Conservation (phyloP, 768 basidiomycete species). For the Naganishia kalamii region DNA sequence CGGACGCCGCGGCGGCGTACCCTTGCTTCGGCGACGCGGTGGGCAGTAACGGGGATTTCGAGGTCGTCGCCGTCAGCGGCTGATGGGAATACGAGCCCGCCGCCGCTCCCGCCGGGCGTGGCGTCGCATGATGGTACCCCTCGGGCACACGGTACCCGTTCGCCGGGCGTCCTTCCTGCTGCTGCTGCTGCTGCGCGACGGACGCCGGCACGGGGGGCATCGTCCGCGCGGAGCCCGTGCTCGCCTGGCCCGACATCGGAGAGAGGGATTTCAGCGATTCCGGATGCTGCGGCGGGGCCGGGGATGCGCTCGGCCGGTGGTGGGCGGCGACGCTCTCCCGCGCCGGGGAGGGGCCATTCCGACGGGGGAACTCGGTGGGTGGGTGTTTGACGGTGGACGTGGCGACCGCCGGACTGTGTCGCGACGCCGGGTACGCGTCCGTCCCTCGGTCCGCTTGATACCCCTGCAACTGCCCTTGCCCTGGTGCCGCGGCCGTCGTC, state of each 20-base stretch:
- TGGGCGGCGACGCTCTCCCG: neutral
- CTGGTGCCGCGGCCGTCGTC: no score
- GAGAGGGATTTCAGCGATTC: neutral
- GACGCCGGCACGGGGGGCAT: constrained; percentile 3
- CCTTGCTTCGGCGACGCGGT: constrained; percentile 2
- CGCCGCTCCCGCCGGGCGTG: neutral
- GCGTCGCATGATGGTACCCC: neutral
- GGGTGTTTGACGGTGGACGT: no score
- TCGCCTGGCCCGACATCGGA: neutral
- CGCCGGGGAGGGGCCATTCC: neutral
- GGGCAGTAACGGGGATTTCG: neutral
- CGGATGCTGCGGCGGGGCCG: neutral
- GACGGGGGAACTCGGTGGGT: neutral
- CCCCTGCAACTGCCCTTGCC: constrained; percentile 2
- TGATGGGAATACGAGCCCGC: constrained; percentile 9
- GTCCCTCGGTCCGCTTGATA: constrained; percentile 6
- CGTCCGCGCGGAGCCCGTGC: neutral
- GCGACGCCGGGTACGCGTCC: neutral
- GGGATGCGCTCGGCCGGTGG: neutral
- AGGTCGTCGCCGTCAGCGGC: neutral
- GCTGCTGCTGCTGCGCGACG: constrained; percentile 3
- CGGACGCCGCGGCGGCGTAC: neutral
- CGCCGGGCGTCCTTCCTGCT: neutral
- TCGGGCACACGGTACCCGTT: constrained; percentile 4
- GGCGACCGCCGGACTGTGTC: no score